phyloP scores from a whole-genome alignment of 116 monocot species.

The Phalaenopsis hybrid region DNA sequence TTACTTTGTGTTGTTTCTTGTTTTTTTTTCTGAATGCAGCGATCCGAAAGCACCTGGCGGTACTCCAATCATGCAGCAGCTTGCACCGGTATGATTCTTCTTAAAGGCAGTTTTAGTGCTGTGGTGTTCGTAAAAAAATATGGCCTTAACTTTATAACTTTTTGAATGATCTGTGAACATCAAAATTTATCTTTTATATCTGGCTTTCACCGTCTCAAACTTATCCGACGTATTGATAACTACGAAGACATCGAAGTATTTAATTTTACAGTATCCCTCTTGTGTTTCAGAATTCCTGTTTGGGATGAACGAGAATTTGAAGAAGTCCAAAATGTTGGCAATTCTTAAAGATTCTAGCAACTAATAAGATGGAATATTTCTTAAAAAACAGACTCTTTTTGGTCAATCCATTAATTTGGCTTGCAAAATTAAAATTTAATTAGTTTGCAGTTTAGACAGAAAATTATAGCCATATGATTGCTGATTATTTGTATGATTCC shows the following conservation, averaged over 20 bases:
- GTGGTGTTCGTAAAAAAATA: background rate
- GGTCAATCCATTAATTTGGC: background rate
- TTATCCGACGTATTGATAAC: background rate
- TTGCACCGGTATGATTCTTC: conserved; percentile 48
- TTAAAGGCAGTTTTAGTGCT: background rate
- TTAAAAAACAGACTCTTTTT: too few species aligned
- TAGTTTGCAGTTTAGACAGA: background rate
- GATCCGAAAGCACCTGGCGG: conserved; percentile 93
- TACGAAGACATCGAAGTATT: background rate
- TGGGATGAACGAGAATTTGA: background rate
- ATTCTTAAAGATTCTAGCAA: too few species aligned
- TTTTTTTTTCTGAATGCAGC: conserved; percentile 32
- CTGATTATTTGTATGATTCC: background rate
- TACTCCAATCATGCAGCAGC: conserved; percentile 83
- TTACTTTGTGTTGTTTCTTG: background rate
- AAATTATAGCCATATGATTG: conserved; percentile 6
- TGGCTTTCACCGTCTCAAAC: background rate
- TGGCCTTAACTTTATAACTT: background rate
- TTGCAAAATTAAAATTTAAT: background rate
- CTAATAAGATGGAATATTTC: too few species aligned
- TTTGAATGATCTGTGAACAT: background rate
- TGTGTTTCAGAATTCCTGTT: background rate
- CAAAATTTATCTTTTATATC: background rate
- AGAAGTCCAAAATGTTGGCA: too few species aligned
- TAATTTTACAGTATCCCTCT: background rate